Evolutionary conservation across 176 grass and related monocot species (phyloP).

Genomic region (Oryza australiensis): DNA sequence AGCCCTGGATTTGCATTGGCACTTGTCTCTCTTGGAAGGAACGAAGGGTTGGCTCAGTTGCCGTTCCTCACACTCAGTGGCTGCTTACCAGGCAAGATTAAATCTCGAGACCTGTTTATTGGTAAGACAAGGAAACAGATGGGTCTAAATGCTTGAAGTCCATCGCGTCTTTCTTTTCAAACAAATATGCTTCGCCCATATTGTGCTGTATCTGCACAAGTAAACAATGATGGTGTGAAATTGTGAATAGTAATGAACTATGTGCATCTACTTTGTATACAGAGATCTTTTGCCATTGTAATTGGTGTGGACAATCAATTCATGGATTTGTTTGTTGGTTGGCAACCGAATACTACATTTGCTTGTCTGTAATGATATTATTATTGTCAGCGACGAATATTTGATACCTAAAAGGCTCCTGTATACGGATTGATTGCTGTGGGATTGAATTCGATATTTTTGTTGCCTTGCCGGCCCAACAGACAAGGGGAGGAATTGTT

Average conservation of each 20-base stretch:
- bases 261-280: neutral
- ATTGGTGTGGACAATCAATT: neutral
- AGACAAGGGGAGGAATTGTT: no score
- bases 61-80: slow-evolving; percentile 49
- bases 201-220: neutral
- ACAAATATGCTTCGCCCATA: neutral
- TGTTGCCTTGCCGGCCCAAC: no score
- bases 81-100: slow-evolving; percentile 51
- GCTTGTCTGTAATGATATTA: neutral
- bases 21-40: slow-evolving; percentile 63
- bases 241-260: neutral
- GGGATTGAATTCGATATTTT: no score
- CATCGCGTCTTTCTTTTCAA: neutral
- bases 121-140: slow-evolving; percentile 58
- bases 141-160: slow-evolving; percentile 39
- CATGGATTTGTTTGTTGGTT: neutral
- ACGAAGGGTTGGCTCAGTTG: slow-evolving; percentile 53
- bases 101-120: slow-evolving; percentile 57
- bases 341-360: neutral
- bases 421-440: no score
- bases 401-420: neutral
- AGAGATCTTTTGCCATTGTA: neutral
- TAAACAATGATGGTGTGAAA: neutral
- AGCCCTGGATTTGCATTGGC: slow-evolving; percentile 33
- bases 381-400: neutral